Evolutionary conservation across 129 eudicot species (phyloP).

Genomic region (Flaveria bidentis): DNA sequence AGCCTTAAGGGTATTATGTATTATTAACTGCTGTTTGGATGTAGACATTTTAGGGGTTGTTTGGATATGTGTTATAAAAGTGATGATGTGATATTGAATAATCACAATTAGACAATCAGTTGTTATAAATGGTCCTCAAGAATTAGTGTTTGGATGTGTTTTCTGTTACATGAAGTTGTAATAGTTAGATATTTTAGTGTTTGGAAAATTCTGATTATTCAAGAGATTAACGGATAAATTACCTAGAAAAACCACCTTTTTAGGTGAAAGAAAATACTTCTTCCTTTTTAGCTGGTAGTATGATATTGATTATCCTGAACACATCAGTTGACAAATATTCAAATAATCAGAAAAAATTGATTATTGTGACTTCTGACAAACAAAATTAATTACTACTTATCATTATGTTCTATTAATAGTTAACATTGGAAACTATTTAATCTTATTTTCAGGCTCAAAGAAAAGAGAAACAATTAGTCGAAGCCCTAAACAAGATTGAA

Average conservation of each 20-base stretch:
- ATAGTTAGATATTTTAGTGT: not conserved
- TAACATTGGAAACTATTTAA: not conserved
- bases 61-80: not conserved
- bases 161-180: not conserved
- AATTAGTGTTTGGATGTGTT: not conserved
- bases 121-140: not conserved
- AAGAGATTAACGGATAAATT: not conserved
- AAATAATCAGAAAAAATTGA: not conserved
- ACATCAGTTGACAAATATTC: too few species aligned
- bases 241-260: not conserved
- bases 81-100: not conserved
- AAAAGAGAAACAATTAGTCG: constrained; percentile 68
- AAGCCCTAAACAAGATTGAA: constrained; percentile 73
- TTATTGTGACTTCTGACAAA: not conserved
- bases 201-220: not conserved
- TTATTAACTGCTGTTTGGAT: not conserved
- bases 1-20: not conserved
- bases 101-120: not conserved
- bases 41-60: not conserved
- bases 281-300: not conserved
- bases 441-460: constrained; percentile 64
- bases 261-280: not conserved
- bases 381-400: not conserved
- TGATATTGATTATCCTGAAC: not conserved
- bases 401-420: too few species aligned